Percentiles rank a stretch among this genome's conserved stretches.
Conservation (phyloP, 768 basidiomycete genomes). For the Rhodotorula sphaerocarpa region DNA sequence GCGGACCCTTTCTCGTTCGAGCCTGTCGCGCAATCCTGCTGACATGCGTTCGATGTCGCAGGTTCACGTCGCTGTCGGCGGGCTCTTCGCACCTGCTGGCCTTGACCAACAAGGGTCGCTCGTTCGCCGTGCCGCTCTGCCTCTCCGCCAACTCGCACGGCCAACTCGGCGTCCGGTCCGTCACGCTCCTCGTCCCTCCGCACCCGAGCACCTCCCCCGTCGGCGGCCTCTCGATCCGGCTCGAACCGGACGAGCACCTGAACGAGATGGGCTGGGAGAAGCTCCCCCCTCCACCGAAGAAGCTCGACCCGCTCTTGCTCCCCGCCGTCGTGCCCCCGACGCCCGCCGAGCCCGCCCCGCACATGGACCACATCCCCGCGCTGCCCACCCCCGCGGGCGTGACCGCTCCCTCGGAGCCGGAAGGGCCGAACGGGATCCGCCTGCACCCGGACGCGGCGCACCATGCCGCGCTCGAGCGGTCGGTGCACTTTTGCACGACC, state of each 20-base stretch:
- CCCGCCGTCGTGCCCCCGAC: background rate
- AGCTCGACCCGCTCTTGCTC: conserved; percentile 46
- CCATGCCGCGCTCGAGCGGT: conserved; percentile 34
- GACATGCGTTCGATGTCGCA: too few relatives aligned
- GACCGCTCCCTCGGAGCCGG: conserved; percentile 12
- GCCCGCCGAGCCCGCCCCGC: background rate
- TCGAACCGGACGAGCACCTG: conserved; percentile 26
- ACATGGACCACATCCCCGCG: conserved; percentile 42
- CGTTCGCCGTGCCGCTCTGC: conserved; percentile 68
- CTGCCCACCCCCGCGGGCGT: conserved; percentile 36
- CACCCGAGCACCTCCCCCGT: conserved; percentile 11
- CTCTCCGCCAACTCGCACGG: conserved; percentile 68
- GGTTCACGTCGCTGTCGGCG: conserved; percentile 64
- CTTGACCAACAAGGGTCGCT: conserved; percentile 53
- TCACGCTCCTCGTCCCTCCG: conserved; percentile 46
- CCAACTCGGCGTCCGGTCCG: conserved; percentile 70
- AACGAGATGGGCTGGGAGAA: conserved; percentile 17
- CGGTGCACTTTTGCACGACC: conserved; percentile 59
- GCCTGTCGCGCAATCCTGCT: too few relatives aligned
- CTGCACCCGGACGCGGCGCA: conserved; percentile 39
- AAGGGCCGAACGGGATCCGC: conserved; percentile 1
- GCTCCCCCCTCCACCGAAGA: conserved; percentile 51
- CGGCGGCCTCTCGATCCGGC: conserved; percentile 35
- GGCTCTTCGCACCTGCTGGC: conserved; percentile 55
- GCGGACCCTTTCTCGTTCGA: conserved; percentile 9